Evolutionary conservation across 805 yeast species (phyloP).

Genomic region (Blastobotrys parvus): DNA sequence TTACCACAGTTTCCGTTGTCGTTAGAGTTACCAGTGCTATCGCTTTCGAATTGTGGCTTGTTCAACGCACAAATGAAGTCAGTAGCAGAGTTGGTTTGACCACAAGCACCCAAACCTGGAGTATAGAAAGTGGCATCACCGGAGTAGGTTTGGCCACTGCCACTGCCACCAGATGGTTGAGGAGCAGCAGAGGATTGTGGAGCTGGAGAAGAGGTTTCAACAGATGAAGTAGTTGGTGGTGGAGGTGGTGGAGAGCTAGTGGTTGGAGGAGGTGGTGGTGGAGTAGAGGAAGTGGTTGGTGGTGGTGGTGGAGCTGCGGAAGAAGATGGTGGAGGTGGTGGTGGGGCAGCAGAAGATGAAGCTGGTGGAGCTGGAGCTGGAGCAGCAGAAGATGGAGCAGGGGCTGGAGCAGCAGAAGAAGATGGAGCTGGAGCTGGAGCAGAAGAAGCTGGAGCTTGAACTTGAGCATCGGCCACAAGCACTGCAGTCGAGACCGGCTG

Average conservation of each 20-base stretch:
- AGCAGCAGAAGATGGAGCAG: slow-evolving; percentile 10
- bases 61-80: slow-evolving; percentile 47
- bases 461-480: slow-evolving; percentile 6
- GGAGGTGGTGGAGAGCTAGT: slow-evolving; percentile 8
- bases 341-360: slow-evolving; percentile 8
- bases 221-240: slow-evolving; percentile 7
- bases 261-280: slow-evolving; percentile 3
- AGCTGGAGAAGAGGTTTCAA: slow-evolving; percentile 6
- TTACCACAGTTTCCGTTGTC: slow-evolving; percentile 41
- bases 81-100: slow-evolving; percentile 35
- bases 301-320: slow-evolving; percentile 6
- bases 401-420: slow-evolving; percentile 9
- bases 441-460: slow-evolving; percentile 7
- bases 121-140: slow-evolving; percentile 21
- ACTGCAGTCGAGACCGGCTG: slow-evolving; percentile 17
- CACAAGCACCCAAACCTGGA: slow-evolving; percentile 46
- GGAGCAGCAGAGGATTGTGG: slow-evolving; percentile 11
- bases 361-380: slow-evolving; percentile 4
- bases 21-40: slow-evolving; percentile 36
- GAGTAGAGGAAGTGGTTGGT: slow-evolving; percentile 3
- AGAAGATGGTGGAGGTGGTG: slow-evolving; percentile 6
- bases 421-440: slow-evolving; percentile 3
- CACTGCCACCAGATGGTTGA: slow-evolving; percentile 14
- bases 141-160: slow-evolving; percentile 17
- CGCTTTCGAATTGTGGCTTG: slow-evolving; percentile 36